Evolutionary conservation across 495 filamentous ascomycete genomes (phyloP), one percentile per base, ranked within the genome.

Genomic region (Lentithecium fluviatile): DNA sequence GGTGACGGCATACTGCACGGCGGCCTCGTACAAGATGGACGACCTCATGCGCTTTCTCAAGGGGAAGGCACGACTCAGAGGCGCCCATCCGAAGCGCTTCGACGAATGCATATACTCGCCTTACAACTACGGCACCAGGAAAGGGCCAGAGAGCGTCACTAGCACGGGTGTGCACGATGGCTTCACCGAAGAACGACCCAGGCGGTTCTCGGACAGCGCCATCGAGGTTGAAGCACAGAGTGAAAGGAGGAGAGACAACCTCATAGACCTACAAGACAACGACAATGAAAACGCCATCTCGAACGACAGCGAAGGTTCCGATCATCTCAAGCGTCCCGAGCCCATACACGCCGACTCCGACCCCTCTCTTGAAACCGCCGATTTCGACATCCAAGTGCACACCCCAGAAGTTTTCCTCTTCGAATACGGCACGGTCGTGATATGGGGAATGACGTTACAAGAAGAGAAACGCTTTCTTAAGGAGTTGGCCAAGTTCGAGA

Each of bases 401-500:
- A 95, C 85, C 1, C 91, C 93, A 0, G 94, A 98, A 73, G 81
- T 97, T 10, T 97, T 98, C 73, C 80, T 98, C 21, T 98, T 96
- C 70, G 88, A 96, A 65, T 98, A 98, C 69, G 94, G 94, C 40
- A 95, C 96, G n/a, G 89, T 96, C n/a, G 94, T 98, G n/a, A 92
- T 97, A 71, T 98, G 94, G 94, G 94, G 94, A 58, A 96, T 98
- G 93, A 85, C 89, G 0, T 74, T 87, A 7, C 78, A 82, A 7
- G 85, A 98, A 62, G 94, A 98, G 73, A 83, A 87, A 46, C 81
- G 87, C 23, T 95, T 98, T 69, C 77, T 98, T 5, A 93, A 91
- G 58, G 94, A 98, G 65, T 87, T 97, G 50, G 85, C 89, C n/a
- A 96, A 93, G 70, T 98, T 97, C 70, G 95, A 96, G 69, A 79